These are phyloP conservation scores for Lumnitzera littorea DNA, from an alignment of 345 rosid genomes.

Conservation along the genomic window DNA sequence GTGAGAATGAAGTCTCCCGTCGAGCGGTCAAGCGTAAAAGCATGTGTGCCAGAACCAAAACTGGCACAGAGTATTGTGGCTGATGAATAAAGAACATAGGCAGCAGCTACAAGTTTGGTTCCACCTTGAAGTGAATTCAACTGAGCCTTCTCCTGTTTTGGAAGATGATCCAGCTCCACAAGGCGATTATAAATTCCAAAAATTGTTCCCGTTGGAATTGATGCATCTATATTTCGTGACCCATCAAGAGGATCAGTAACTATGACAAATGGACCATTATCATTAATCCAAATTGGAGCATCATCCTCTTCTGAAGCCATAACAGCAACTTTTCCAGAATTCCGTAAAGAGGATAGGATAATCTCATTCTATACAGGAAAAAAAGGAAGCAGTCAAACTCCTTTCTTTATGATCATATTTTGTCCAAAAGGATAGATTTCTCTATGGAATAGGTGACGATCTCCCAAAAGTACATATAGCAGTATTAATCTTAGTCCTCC, in stretches of 20 bases:
- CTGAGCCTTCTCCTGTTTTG: constrained; percentile 56
- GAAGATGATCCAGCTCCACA: constrained; percentile 68
- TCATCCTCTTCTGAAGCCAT: constrained; percentile 96
- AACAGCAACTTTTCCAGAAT: constrained; percentile 81
- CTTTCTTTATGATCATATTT: too few relatives aligned
- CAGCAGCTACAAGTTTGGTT: constrained; percentile 65
- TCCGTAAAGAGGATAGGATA: constrained; percentile 62
- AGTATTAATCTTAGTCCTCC: too few relatives aligned
- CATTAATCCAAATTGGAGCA: constrained; percentile 62
- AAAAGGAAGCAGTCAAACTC: constrained; percentile 3
- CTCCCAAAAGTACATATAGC: too few relatives aligned
- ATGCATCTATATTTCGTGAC: constrained; percentile 85
- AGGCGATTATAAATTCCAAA: constrained; percentile 71
- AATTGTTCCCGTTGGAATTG: constrained; percentile 87
- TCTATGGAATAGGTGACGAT: too few relatives aligned
- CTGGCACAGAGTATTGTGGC: constrained; percentile 77
- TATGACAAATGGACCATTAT: constrained; percentile 67
- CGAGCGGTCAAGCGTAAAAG: constrained; percentile 76
- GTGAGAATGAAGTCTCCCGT: constrained; percentile 88
- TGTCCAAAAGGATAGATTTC: too few relatives aligned
- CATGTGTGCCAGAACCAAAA: constrained; percentile 92
- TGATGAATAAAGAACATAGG: constrained; percentile 85
- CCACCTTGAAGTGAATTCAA: constrained; percentile 85
- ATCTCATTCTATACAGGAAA: constrained; percentile 59
- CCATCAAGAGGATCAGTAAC: constrained; percentile 95